Evolutionary conservation across 208 protist species (phyloP).

Genomic region (Zelonia costaricensis): DNA sequence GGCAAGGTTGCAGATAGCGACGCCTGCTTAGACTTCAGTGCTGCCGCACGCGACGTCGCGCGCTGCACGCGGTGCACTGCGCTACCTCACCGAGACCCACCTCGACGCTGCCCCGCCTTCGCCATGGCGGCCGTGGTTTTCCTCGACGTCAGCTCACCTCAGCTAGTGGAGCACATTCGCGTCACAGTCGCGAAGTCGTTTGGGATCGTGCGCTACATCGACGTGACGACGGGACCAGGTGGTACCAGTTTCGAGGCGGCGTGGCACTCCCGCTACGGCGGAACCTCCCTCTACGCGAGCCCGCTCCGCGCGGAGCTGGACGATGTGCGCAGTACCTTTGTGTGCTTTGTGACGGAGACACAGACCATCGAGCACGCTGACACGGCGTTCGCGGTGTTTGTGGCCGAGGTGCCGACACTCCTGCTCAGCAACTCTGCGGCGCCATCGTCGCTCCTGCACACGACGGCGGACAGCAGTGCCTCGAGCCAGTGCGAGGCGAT

Average conservation of each 20-base stretch:
- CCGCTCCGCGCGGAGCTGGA: slow-evolving; percentile 11
- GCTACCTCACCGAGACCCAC: too few relatives aligned
- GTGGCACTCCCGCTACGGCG: slow-evolving; percentile 23
- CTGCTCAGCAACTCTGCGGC: slow-evolving; percentile 30
- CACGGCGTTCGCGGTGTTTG: slow-evolving; percentile 66
- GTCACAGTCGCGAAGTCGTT: slow-evolving; percentile 20
- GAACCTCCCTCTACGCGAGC: not conserved
- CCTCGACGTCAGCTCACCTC: slow-evolving; percentile 10
- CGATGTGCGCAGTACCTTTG: slow-evolving; percentile 24
- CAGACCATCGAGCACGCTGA: slow-evolving; percentile 55
- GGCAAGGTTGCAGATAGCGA: too few relatives aligned
- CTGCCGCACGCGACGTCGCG: too few relatives aligned
- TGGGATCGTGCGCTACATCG: not conserved
- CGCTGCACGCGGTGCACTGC: too few relatives aligned
- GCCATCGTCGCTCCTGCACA: slow-evolving; percentile 38
- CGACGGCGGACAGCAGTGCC: not conserved
- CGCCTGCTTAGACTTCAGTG: too few relatives aligned
- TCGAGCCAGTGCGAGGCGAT: slow-evolving; percentile 4
- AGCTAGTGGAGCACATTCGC: not conserved
- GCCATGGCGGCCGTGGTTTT: slow-evolving; percentile 20
- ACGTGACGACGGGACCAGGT: slow-evolving; percentile 3
- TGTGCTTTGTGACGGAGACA: slow-evolving; percentile 68
- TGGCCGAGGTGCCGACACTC: slow-evolving; percentile 47
- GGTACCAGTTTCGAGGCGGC: slow-evolving; percentile 11
- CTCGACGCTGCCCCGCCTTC: too few relatives aligned